Percentiles rank a stretch among this genome's conserved stretches.
These are phyloP conservation scores for Wickerhamiella azyma DNA, from an alignment of 805 yeast species.

Conservation along the genomic window DNA sequence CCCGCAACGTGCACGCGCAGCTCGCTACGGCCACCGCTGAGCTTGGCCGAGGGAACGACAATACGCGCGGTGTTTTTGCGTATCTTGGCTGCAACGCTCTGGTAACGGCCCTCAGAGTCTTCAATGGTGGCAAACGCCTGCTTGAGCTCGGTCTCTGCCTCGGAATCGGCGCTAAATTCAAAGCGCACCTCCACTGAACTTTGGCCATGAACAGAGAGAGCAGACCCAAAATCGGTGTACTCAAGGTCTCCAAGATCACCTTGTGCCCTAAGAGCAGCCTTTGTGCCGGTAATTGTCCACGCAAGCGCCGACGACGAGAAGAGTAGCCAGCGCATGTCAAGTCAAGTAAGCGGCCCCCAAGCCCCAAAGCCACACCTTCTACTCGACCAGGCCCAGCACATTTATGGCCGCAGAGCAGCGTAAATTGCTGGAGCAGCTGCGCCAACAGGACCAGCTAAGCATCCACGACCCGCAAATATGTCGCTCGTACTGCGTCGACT, in stretches of 20 bases:
- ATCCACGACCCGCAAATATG: constrained; percentile 52
- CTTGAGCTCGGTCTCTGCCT: constrained; percentile 13
- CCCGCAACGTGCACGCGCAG: constrained; percentile 20
- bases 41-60: constrained; percentile 14
- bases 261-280: constrained; percentile 1
- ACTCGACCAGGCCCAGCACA: too few species aligned
- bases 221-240: background rate
- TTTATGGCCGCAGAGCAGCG: constrained; percentile 69
- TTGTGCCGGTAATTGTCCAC: background rate
- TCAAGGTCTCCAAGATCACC: constrained; percentile 4
- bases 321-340: constrained; percentile 2
- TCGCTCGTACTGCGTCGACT: constrained; percentile 68
- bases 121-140: constrained; percentile 15
- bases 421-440: constrained; percentile 56
- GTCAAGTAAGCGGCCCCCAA: background rate
- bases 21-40: constrained; percentile 2
- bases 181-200: constrained; percentile 15
- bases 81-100: constrained; percentile 19
- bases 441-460: constrained; percentile 19
- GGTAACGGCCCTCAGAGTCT: constrained; percentile 9
- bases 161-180: constrained; percentile 5
- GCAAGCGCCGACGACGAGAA: background rate
- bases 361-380: too few species aligned
- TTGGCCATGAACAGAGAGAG: constrained; percentile 9
- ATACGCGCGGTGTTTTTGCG: constrained; percentile 24